Percentiles rank a stretch among this genome's conserved stretches.
Evolutionary conservation across 2,329 filamentous ascomycete genomes (phyloP).

Genomic region (Xylaria sp.): DNA sequence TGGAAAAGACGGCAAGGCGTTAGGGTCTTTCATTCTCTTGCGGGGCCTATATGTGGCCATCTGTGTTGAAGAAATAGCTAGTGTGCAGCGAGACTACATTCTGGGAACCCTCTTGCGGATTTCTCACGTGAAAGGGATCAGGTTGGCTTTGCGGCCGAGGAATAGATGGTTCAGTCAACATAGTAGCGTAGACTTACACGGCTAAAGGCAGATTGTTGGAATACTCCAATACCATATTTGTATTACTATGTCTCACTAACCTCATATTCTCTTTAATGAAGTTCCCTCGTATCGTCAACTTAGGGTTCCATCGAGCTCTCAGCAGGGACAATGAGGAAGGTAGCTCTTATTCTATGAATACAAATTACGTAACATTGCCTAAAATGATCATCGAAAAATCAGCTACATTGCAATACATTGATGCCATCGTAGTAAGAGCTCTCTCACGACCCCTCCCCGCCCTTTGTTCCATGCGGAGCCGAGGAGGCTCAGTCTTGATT

Average conservation of each 20-base stretch:
- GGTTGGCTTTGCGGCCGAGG: constrained; percentile 24
- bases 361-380: not conserved
- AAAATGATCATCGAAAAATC: not conserved
- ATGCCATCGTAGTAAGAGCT: not conserved
- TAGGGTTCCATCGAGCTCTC: not conserved
- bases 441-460: not conserved
- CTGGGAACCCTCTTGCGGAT: constrained; percentile 27
- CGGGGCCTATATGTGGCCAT: constrained; percentile 29
- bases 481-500: not conserved
- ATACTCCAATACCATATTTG: not conserved
- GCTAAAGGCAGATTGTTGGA: not conserved
- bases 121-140: constrained; percentile 27
- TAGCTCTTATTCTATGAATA: too few relatives aligned
- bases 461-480: not conserved
- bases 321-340: not conserved
- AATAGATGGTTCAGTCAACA: constrained; percentile 19
- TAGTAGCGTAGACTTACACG: not conserved
- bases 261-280: not conserved
- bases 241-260: not conserved
- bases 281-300: not conserved
- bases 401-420: too few relatives aligned
- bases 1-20: constrained; percentile 26
- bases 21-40: constrained; percentile 29
- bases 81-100: constrained; percentile 25
- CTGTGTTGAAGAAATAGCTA: constrained; percentile 12